Conservation (phyloP, 2,329 filamentous ascomycete species). For the Botrytis hyacinthi region DNA sequence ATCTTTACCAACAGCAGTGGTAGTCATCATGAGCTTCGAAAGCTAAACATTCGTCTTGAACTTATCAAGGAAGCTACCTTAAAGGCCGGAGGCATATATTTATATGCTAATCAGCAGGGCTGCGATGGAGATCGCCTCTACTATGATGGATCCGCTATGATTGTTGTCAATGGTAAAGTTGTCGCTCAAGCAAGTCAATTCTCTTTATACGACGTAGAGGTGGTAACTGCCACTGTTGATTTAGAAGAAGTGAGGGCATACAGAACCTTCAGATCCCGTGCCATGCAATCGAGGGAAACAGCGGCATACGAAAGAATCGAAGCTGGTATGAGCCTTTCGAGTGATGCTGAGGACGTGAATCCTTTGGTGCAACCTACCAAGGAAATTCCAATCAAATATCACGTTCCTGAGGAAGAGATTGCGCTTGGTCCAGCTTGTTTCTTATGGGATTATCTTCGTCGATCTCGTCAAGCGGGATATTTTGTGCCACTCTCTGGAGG, state of each 20-base stretch:
- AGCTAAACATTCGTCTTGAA: constrained; percentile 61
- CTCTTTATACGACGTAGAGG: constrained; percentile 57
- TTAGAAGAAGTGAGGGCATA: constrained; percentile 68
- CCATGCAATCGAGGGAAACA: constrained; percentile 26
- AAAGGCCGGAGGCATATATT: constrained; percentile 58
- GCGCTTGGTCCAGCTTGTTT: constrained; percentile 17
- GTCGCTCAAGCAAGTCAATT: constrained; percentile 55
- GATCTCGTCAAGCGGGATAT: constrained; percentile 18
- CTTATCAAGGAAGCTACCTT: constrained; percentile 66
- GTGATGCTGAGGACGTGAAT: constrained; percentile 44
- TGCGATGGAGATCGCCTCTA: constrained; percentile 58
- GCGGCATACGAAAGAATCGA: constrained; percentile 44
- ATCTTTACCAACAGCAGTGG: constrained; percentile 70
- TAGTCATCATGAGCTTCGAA: constrained; percentile 65
- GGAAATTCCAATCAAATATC: constrained; percentile 15
- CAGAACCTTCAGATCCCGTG: constrained; percentile 41
- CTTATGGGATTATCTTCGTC: constrained; percentile 19
- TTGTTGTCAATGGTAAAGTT: constrained; percentile 58
- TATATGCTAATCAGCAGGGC: constrained; percentile 61
- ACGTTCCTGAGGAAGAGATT: constrained; percentile 21
- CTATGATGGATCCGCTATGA: constrained; percentile 58
- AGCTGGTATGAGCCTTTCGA: constrained; percentile 45
- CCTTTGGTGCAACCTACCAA: constrained; percentile 40
- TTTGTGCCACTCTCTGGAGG: constrained; percentile 22
- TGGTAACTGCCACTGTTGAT: constrained; percentile 64